Evolutionary conservation across 805 yeast species (phyloP).

Genomic region (Zygoascus tannicola): DNA sequence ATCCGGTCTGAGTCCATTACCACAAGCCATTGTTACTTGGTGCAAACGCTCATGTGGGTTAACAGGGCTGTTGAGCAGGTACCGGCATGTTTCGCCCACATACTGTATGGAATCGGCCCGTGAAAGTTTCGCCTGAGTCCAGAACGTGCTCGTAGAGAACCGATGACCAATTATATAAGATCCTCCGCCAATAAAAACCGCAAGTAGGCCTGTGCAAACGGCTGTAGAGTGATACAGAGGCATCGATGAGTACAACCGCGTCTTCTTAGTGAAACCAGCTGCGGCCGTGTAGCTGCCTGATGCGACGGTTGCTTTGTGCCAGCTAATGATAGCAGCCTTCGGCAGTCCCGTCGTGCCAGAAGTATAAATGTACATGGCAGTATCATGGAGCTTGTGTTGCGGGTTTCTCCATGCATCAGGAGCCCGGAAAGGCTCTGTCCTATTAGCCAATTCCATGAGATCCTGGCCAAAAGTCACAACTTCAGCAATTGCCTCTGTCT

Average conservation of each 20-base stretch:
- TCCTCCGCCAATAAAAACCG: constrained; percentile 44
- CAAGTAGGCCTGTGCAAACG: constrained; percentile 51
- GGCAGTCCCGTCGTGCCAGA: constrained; percentile 95
- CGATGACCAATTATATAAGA: constrained; percentile 69
- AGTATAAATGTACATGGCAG: constrained; percentile 73
- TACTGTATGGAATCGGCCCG: constrained; percentile 79
- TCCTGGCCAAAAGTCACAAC: constrained; percentile 30
- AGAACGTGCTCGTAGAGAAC: constrained; percentile 74
- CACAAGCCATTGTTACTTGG: constrained; percentile 61
- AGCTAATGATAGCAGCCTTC: constrained; percentile 84
- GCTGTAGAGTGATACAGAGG: constrained; percentile 95
- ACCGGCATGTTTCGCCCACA: constrained; percentile 92
- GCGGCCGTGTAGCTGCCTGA: constrained; percentile 60
- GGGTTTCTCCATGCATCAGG: constrained; percentile 50
- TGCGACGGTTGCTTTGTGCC: constrained; percentile 77
- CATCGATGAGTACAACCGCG: constrained; percentile 80
- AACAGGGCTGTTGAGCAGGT: constrained; percentile 54
- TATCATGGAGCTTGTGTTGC: constrained; percentile 45
- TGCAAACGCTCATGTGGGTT: constrained; percentile 57
- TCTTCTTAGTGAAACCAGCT: constrained; percentile 44
- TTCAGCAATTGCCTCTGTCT: neutral
- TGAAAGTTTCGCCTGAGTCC: constrained; percentile 75
- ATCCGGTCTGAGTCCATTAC: constrained; percentile 85
- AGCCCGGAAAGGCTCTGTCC: constrained; percentile 35
- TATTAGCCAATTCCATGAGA: constrained; percentile 34